Evolutionary conservation across 192 early-diverging fungal genomes (phyloP).

Genomic region (Coemansia sp.): DNA sequence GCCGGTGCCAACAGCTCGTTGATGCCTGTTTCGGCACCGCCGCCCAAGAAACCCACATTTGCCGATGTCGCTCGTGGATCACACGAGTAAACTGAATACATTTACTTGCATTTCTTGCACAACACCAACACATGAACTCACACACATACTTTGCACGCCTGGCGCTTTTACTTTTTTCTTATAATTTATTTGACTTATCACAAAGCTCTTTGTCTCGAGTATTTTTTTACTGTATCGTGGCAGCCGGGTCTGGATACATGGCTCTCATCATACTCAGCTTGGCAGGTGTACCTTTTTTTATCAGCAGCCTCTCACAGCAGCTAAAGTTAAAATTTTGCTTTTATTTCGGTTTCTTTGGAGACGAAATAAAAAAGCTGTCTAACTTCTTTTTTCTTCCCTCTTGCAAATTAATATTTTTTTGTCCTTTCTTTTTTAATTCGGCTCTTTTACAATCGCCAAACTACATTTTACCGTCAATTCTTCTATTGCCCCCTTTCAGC

Average conservation of each 20-base stretch:
- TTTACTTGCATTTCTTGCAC: background rate
- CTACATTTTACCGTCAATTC: constrained; percentile 1
- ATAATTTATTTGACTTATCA: background rate
- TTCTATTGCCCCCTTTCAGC: background rate
- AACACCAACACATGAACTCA: background rate
- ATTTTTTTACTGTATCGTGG: background rate
- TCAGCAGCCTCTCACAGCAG: no score
- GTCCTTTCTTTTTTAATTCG: constrained; percentile 9
- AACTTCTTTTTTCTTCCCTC: no score
- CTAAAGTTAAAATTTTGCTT: no score
- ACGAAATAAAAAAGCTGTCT: no score
- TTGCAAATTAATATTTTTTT: no score
- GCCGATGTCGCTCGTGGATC: constrained; percentile 42
- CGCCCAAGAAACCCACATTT: constrained; percentile 15
- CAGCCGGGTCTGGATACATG: constrained; percentile 1
- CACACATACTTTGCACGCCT: background rate
- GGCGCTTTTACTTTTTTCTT: background rate
- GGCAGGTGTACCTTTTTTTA: background rate
- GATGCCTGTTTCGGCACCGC: background rate
- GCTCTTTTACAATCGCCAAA: no score
- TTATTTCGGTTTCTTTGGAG: no score
- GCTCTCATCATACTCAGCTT: background rate
- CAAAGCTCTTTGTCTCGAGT: no score
- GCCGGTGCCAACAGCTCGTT: background rate
- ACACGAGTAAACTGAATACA: constrained; percentile 5